Evolutionary conservation across 2,329 filamentous ascomycete species (phyloP).

Genomic region (Dothistroma septosporum): DNA sequence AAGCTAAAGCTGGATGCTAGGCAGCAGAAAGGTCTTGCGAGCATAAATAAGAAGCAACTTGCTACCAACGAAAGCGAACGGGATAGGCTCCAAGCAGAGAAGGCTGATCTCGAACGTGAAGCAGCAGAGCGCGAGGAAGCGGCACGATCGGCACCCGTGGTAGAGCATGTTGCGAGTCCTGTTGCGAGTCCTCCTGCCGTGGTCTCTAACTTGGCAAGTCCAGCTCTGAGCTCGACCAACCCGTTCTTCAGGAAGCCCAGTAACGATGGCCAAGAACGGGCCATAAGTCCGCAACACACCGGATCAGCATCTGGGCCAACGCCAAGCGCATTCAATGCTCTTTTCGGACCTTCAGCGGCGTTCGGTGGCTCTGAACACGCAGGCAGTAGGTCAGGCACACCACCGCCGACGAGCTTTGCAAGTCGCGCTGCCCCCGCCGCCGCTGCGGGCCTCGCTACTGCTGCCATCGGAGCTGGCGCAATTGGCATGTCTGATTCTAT

Average conservation of each 20-base stretch:
- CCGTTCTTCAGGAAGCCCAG: conserved; percentile 76
- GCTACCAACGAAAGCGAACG: conserved; percentile 82
- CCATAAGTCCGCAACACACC: conserved; percentile 24
- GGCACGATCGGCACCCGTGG: conserved; percentile 17
- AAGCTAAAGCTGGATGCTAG: conserved; percentile 88
- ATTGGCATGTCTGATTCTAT: conserved; percentile 28
- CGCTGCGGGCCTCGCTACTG: conserved; percentile 10
- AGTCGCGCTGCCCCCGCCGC: conserved; percentile 20
- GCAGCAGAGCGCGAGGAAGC: conserved; percentile 23
- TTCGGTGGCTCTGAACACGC: conserved; percentile 29
- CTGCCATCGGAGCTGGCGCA: conserved; percentile 7
- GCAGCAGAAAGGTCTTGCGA: conserved; percentile 92
- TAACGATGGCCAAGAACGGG: conserved; percentile 21
- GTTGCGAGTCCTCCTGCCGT: conserved; percentile 15
- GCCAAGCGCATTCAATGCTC: conserved; percentile 36
- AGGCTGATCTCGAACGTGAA: conserved; percentile 63
- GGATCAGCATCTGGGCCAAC: conserved; percentile 25
- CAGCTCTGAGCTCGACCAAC: conserved; percentile 62
- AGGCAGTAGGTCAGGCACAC: conserved; percentile 27
- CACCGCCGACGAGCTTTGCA: conserved; percentile 32
- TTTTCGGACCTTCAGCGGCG: conserved; percentile 44
- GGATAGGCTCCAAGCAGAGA: conserved; percentile 80
- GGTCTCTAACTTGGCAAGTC: conserved; percentile 22
- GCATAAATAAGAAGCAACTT: conserved; percentile 98
- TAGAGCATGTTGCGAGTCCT: conserved; percentile 17